Percentiles rank a stretch among this genome's conserved stretches.
Conservation (phyloP, 768 basidiomycete species). For the Panaeolus papilionaceus region DNA sequence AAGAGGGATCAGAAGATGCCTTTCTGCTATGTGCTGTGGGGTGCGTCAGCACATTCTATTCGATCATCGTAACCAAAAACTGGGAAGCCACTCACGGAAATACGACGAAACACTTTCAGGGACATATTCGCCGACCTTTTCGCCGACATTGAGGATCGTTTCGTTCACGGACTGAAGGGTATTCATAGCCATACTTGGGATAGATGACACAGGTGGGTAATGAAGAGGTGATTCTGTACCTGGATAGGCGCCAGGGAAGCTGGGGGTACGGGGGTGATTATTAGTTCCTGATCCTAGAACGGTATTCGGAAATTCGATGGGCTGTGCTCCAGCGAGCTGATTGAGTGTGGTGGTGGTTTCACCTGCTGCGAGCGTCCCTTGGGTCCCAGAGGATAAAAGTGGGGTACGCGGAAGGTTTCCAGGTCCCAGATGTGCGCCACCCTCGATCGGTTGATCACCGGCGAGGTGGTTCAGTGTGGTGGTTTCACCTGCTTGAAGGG, state of each 20-base stretch:
- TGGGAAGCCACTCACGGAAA: slow-evolving; percentile 20
- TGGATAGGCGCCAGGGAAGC: not conserved
- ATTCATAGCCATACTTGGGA: not conserved
- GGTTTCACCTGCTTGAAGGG: slow-evolving; percentile 8
- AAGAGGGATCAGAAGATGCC: not conserved
- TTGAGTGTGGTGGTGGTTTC: not conserved
- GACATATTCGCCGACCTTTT: slow-evolving; percentile 26
- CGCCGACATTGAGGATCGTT: slow-evolving; percentile 19
- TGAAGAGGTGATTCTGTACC: not conserved
- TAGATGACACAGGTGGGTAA: not conserved
- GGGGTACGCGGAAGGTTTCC: not conserved
- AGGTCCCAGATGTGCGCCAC: not conserved
- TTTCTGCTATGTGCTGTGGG: not conserved
- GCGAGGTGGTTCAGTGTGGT: slow-evolving; percentile 1
- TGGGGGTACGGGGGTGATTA: not conserved
- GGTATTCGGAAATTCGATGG: not conserved
- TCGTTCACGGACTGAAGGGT: slow-evolving; percentile 16
- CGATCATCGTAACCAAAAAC: not conserved
- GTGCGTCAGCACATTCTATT: not conserved
- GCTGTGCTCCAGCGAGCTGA: not conserved
- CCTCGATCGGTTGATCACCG: not conserved
- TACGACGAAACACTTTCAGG: slow-evolving; percentile 24
- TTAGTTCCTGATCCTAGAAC: not conserved
- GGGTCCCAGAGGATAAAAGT: not conserved
- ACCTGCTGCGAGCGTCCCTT: too few relatives aligned